Base-by-base conservation (phyloP, 2,329 filamentous ascomycete genomes). In the Alternaria ethzedia region DNA sequence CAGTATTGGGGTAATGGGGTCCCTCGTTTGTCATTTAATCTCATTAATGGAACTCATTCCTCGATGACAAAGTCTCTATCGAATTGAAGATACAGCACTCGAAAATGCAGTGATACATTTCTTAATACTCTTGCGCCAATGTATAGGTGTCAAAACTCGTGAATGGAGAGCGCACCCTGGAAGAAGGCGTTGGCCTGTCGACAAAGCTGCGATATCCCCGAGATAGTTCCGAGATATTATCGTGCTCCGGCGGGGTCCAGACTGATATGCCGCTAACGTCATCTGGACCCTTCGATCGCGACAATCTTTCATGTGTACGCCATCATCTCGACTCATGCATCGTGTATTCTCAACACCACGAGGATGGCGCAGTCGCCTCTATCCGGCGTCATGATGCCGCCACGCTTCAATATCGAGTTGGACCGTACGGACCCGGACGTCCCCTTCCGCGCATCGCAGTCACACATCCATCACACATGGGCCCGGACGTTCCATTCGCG, bases 391-490 rank as follows among this genome's bases (percentile, higher is more conserved):
- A 73, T 67, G 55, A 78, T 79, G 75, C 75, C 78, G 43, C 72
- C 74, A 54, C 75, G 74, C 63, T 80, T 89, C 67, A 70, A 81
- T 61, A 81, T 82, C 65, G 88, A 90, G 78, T 82, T 90, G 66
- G 82, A 84, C 32, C 84, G 83, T 67, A 85, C 88, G 76, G 84
- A 90, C 73, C 85, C 87, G 69, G 80, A 83, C 62, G 81, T 96
- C 43, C 89, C 93, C 46, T 97, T 98, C 83, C 91, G 90, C 78
- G 92, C 92, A 6, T 86, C 86, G 61, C 83, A 87, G 63, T 84
- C 87, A 57, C 90, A 98, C 79, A 82, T 90, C 52, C 96, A 98
- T 83, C 90, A 90, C 74, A 99, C 96, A 20, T 99, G 96, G 96
- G 96, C 96, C 43, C 90, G 90, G 76, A 98, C 96, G 54, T 97